Base-by-base conservation (phyloP, 1,284 basidiomycete species). In the Tilletia walkeri region DNA sequence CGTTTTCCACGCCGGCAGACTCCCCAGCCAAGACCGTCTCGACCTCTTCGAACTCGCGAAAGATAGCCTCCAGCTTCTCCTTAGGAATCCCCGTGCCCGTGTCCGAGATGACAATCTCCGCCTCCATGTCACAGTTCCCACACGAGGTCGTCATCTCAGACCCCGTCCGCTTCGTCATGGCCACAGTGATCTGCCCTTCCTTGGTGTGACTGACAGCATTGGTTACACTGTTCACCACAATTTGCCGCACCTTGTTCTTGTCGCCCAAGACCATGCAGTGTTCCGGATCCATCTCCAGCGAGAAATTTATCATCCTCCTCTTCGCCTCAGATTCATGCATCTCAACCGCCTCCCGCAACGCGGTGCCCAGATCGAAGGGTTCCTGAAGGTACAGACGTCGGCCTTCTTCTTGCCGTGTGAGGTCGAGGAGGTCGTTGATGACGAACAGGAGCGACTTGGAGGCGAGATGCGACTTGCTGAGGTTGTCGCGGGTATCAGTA, bases 381-480 rank as follows among this genome's bases (percentile, higher is more conserved):
- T 94, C 92, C 79, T 90, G 90, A 84, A 92, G 90, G 1, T 89
- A 90, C 0, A 90, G 91, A 79, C 92, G 90, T 73, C 90, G 89
- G 20, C 92, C 92, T 67, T 88, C 90, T 82, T 94, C 92, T 41
- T 93, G 87, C 10, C 91, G 87, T 0, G 92, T 93, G 6, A 94
- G 87, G 83, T 94, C 92, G 73, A 94, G 86, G 39, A 94, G 85
- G 83, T 94, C 92, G 80, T 94, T 94, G 83, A 94, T 93, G 49
- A 85, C 84, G 89, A 73, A 78, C 45, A 76, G 68, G 72, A 80
- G 56, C 48, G 89, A 90, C 85, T 92, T 92, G 6, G 91, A 93
- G 0, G 93, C 92, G 56, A 89, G 87, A 84, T 94, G 91, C 38
- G 90, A 91, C 72, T 89, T 89, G 71, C 87, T 88, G 7, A 94